Percentiles rank a stretch among this genome's conserved stretches.
phyloP scores from a whole-genome alignment of 345 rosid species.

The Brassica nigra region DNA sequence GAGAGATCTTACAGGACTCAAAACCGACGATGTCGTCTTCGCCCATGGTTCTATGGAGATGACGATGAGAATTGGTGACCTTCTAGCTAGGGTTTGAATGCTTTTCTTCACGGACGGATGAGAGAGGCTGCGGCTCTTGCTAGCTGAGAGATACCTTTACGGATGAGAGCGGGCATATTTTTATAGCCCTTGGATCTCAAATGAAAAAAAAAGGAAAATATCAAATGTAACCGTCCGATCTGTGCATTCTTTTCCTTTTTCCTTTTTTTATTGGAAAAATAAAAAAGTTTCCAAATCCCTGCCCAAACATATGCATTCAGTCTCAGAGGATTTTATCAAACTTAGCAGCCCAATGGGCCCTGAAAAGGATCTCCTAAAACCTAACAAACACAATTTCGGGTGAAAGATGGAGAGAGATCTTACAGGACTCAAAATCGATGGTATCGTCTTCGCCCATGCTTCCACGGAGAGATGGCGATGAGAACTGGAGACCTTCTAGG shows the following conservation, averaged over 20 bases:
- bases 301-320: no score
- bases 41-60: not conserved
- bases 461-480: not conserved
- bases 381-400: not conserved
- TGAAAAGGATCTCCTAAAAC: no score
- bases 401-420: not conserved
- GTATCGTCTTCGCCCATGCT: not conserved
- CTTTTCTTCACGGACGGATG: not conserved
- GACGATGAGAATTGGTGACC: not conserved
- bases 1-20: not conserved
- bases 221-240: not conserved
- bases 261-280: no score
- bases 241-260: not conserved
- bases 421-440: not conserved
- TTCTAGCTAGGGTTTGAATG: not conserved
- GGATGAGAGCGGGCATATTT: not conserved
- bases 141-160: not conserved
- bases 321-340: no score
- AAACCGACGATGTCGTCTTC: not conserved
- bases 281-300: no score
- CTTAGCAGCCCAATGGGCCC: no score
- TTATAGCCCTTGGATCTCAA: not conserved
- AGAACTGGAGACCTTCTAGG: not conserved
- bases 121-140: not conserved
- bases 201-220: not conserved